These are phyloP conservation scores for Suhomyces vadensis DNA, from an alignment of 805 yeast genomes.

Conservation along the genomic window DNA sequence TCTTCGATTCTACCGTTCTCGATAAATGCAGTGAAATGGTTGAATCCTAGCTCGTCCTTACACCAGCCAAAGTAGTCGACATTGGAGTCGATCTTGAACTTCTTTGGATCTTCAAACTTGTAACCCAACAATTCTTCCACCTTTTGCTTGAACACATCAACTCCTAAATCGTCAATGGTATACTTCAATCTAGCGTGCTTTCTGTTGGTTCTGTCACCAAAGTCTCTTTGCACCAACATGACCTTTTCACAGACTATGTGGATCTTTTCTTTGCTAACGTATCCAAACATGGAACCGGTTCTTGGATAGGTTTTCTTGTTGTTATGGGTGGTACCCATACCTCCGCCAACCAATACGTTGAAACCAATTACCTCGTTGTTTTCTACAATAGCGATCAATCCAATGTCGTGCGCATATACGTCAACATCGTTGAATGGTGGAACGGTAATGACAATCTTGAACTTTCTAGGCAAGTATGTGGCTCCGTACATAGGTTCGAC, in stretches of 20 bases:
- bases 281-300: constrained; percentile 87
- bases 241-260: constrained; percentile 84
- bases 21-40: constrained; percentile 91
- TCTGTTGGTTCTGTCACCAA: constrained; percentile 93
- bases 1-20: constrained; percentile 97
- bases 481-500: constrained; percentile 88
- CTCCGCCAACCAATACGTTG: constrained; percentile 94
- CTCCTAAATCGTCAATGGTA: constrained; percentile 92
- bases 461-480: constrained; percentile 90
- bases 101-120: constrained; percentile 66
- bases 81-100: constrained; percentile 80
- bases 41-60: constrained; percentile 75
- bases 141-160: constrained; percentile 72
- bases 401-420: constrained; percentile 93
- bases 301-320: constrained; percentile 96
- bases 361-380: constrained; percentile 69
- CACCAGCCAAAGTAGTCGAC: constrained; percentile 94
- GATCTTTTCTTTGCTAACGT: constrained; percentile 63
- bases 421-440: constrained; percentile 98
- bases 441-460: constrained; percentile 89
- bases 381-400: constrained; percentile 82
- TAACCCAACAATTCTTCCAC: constrained; percentile 84
- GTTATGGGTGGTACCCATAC: constrained; percentile 98
- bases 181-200: constrained; percentile 97
- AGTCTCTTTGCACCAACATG: constrained; percentile 91